Evolutionary conservation across 495 filamentous ascomycete species (phyloP).

Genomic region (Clohesyomyces aquaticus): DNA sequence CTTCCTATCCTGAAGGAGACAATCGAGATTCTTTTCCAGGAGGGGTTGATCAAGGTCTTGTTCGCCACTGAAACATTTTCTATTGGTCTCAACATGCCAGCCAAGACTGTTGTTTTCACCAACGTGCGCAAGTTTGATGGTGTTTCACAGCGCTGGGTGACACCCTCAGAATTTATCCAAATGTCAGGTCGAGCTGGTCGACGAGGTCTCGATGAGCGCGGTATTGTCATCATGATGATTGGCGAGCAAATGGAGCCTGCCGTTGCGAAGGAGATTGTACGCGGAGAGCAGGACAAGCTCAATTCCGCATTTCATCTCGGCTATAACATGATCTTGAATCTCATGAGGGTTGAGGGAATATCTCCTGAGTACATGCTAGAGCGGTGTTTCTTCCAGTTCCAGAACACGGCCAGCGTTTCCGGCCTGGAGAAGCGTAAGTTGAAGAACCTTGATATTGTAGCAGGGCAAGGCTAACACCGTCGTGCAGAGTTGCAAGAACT

Average conservation of each 20-base stretch:
- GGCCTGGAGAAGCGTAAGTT: constrained; percentile 70
- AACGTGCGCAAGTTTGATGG: constrained; percentile 95
- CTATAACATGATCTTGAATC: constrained; percentile 99
- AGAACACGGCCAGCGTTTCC: constrained; percentile 84
- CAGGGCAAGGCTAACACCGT: constrained; percentile 37
- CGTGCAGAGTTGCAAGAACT: constrained; percentile 67
- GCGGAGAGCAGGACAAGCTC: constrained; percentile 91
- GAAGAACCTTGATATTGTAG: not conserved
- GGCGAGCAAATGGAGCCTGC: constrained; percentile 96
- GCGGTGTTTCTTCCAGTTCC: constrained; percentile 96
- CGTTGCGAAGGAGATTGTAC: constrained; percentile 88
- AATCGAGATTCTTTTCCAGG: constrained; percentile 98
- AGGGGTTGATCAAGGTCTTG: constrained; percentile 94
- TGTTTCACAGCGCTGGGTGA: constrained; percentile 77
- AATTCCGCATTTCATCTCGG: constrained; percentile 97
- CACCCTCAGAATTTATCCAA: constrained; percentile 95
- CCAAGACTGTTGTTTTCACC: constrained; percentile 97
- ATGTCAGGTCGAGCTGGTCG: constrained; percentile 97
- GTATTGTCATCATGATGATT: constrained; percentile 99
- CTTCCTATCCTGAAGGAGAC: constrained; percentile 97
- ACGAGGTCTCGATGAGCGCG: constrained; percentile 94
- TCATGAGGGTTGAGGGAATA: constrained; percentile 93
- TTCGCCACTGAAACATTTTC: constrained; percentile 99
- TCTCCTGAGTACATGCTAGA: constrained; percentile 97
- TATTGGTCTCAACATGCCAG: constrained; percentile 98